A percentile compares a stretch with the other conserved stretches of the same genome.
These are phyloP conservation scores for Macrophomina pseudophaseolina DNA, from an alignment of 2,329 filamentous ascomycete species.

Conservation along the genomic window DNA sequence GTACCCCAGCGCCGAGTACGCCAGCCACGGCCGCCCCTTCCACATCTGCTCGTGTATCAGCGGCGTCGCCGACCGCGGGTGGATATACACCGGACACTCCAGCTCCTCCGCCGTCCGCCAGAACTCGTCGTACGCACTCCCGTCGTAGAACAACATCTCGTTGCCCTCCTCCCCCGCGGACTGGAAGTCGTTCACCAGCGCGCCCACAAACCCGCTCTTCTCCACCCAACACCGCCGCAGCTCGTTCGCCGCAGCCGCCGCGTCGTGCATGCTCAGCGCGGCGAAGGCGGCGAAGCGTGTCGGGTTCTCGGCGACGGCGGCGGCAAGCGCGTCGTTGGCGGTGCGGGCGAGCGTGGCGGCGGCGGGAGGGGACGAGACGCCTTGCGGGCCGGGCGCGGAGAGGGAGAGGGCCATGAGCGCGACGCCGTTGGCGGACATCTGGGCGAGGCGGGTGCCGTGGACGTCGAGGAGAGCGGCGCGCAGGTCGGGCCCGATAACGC, in stretches of 20 bases:
- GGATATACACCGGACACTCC: conserved; percentile 68
- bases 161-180: conserved; percentile 62
- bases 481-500: conserved; percentile 12
- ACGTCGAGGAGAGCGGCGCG: not conserved
- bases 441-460: conserved; percentile 31
- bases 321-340: conserved; percentile 36
- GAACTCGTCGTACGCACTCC: conserved; percentile 64
- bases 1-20: conserved; percentile 49
- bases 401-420: conserved; percentile 35
- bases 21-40: conserved; percentile 63
- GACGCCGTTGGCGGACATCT: conserved; percentile 31
- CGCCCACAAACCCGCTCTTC: conserved; percentile 47
- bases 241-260: conserved; percentile 56
- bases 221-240: conserved; percentile 57
- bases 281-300: conserved; percentile 3
- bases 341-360: conserved; percentile 34
- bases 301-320: conserved; percentile 26
- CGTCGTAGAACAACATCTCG: conserved; percentile 68
- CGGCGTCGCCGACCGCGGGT: conserved; percentile 63
- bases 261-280: conserved; percentile 54
- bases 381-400: conserved; percentile 37
- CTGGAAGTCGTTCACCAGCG: conserved; percentile 62
- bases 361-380: conserved; percentile 32
- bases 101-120: conserved; percentile 64
- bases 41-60: conserved; percentile 64